Evolutionary conservation across 2,329 filamentous ascomycete species (phyloP), one percentile per base, ranked within the genome.

Genomic region (Fusarium pilosicola): DNA sequence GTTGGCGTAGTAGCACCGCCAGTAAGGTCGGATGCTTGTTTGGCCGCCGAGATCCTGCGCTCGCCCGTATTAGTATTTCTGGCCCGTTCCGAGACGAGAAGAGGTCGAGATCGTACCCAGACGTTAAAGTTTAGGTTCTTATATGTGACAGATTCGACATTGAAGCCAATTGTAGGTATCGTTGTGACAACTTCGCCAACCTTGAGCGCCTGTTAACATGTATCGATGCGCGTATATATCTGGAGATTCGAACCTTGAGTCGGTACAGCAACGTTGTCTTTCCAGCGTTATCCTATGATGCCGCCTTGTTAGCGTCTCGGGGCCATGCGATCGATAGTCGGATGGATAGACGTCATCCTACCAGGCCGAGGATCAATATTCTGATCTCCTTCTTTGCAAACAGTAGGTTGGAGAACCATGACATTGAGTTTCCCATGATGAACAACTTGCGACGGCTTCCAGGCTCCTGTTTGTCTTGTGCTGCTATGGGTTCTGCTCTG

Each of bases 1-100:
- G 86, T 99, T 98, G 81, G 95, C 94, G 81, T 98, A 99, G 88
- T 99, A 99, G 86, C 96, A 99, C 83, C 96, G 91, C 96, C 96
- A 99, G 87, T 99, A 99, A 5, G 96, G 96, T 76, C 96, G 91
- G 82, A 99, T 99, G 76, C 93, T 97, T n/a, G 96, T 99, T 87
- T 99, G 96, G 44, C 96, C 96, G 80, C 96, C 96, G 54, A 98
- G 88, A 86, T 98, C 96, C 92, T 94, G 76, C 57, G 62, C 42
- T 64, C 30, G 20, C 15, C 41, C 18, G 48, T 58, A 62, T 74
- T 57, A 76, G 75, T 61, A 44, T 17, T 30, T 24, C 22, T 32
- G 24, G 32, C 24, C 7, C 12, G 38, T 22, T 65, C 38, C 20
- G n/a, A 39, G 42, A 52, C 48, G n/a, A 26, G 36, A 36, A 18